Conservation (phyloP, 352 stramenopile species). For the Globisporangium lucens region DNA sequence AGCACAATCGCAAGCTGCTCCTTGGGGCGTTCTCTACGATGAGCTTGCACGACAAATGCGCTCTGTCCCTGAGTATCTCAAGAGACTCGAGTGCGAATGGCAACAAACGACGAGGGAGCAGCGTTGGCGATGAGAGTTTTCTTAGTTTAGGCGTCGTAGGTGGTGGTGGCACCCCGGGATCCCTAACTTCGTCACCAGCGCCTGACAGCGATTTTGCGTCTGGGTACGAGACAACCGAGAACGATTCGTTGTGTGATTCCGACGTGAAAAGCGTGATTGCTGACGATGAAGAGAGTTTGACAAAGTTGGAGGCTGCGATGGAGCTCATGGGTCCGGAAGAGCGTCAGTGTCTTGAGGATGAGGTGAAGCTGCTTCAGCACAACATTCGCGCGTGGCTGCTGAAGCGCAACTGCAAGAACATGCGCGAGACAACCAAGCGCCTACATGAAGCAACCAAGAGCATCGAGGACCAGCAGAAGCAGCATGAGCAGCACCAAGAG, state of each 20-base stretch:
- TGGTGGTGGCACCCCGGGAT: constrained; percentile 17
- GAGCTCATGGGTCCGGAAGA: constrained; percentile 87
- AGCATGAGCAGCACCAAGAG: constrained; percentile 28
- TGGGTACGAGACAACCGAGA: constrained; percentile 30
- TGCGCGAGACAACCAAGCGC: constrained; percentile 83
- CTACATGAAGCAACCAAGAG: constrained; percentile 70
- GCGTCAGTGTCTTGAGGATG: constrained; percentile 78
- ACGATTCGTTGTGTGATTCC: constrained; percentile 50
- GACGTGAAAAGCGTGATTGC: constrained; percentile 85
- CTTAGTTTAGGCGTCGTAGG: constrained; percentile 24
- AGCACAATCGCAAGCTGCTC: constrained; percentile 82
- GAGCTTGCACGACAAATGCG: constrained; percentile 88
- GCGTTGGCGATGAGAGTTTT: constrained; percentile 47
- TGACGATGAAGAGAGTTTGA: constrained; percentile 70
- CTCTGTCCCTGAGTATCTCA: constrained; percentile 78
- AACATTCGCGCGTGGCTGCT: constrained; percentile 88
- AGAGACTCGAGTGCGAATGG: constrained; percentile 35
- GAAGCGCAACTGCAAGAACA: constrained; percentile 85
- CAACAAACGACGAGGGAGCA: constrained; percentile 49
- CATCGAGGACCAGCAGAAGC: constrained; percentile 59
- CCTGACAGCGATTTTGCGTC: constrained; percentile 23
- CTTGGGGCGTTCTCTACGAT: constrained; percentile 85
- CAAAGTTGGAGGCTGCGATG: constrained; percentile 78
- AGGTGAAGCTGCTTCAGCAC: constrained; percentile 82
- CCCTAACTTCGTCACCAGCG: constrained; percentile 11